Conservation (phyloP, 2,329 filamentous ascomycete species). For the Tothia fuscella region DNA sequence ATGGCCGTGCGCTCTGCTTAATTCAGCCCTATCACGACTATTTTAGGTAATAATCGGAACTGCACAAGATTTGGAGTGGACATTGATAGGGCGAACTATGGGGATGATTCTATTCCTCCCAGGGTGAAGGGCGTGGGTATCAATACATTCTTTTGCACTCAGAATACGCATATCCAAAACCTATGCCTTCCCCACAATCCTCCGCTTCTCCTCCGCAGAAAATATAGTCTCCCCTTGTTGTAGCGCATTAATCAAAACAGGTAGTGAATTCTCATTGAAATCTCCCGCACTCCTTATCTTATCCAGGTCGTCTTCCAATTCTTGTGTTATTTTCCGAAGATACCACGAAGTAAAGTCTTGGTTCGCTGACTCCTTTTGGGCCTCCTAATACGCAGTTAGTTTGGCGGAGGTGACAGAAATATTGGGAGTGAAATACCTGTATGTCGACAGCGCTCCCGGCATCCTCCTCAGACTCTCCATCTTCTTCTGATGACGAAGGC, state of each 20-base stretch:
- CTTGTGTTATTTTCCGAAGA: slow-evolving; percentile 7
- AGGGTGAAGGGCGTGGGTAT: too few relatives aligned
- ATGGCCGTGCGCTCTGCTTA: too few relatives aligned
- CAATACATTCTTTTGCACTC: not conserved
- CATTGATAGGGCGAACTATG: too few relatives aligned
- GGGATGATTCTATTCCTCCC: too few relatives aligned
- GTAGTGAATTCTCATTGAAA: slow-evolving; percentile 10
- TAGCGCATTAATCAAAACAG: slow-evolving; percentile 8
- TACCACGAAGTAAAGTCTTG: slow-evolving; percentile 6
- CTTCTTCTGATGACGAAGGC: not conserved
- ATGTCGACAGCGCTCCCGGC: not conserved
- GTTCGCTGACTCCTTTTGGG: too few relatives aligned
- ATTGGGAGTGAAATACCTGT: slow-evolving; percentile 1
- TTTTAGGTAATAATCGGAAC: too few relatives aligned
- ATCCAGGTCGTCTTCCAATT: slow-evolving; percentile 10
- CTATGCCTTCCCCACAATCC: slow-evolving; percentile 9
- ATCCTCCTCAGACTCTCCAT: not conserved
- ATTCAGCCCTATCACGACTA: too few relatives aligned
- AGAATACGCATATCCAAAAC: slow-evolving; percentile 1
- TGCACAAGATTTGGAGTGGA: too few relatives aligned
- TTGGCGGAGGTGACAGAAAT: not conserved
- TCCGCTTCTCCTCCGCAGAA: slow-evolving; percentile 5
- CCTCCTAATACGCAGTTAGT: too few relatives aligned
- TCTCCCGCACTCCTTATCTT: slow-evolving; percentile 9
- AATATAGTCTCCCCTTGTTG: slow-evolving; percentile 8